A percentile compares a stretch with the other conserved stretches of the same genome.
These are phyloP conservation scores for Suhomyces chickasaworum DNA, from an alignment of 1,139 yeast species.

Conservation along the genomic window DNA sequence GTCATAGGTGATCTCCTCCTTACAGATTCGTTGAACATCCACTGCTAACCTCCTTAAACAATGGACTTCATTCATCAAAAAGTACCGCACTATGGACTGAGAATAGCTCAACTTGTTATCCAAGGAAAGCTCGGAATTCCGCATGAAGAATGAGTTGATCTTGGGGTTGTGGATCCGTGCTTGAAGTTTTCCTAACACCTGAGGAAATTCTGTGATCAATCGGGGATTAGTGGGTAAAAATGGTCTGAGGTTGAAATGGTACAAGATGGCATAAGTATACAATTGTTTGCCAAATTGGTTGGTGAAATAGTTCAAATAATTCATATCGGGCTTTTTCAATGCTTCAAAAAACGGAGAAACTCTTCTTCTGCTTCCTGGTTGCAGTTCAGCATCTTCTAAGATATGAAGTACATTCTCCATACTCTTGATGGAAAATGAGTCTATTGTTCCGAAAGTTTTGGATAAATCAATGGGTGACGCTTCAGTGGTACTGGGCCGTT, in stretches of 20 bases:
- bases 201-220: slow-evolving; percentile 13
- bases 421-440: slow-evolving; percentile 13
- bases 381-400: slow-evolving; percentile 18
- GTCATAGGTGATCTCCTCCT: slow-evolving; percentile 13
- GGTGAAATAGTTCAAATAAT: slow-evolving; percentile 18
- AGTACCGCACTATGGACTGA: slow-evolving; percentile 19
- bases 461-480: slow-evolving; percentile 14
- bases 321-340: slow-evolving; percentile 14
- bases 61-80: slow-evolving; percentile 17
- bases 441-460: slow-evolving; percentile 10
- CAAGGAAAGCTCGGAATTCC: slow-evolving; percentile 14
- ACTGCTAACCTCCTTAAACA: slow-evolving; percentile 17
- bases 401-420: slow-evolving; percentile 21
- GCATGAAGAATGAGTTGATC: slow-evolving; percentile 17
- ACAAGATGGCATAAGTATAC: slow-evolving; percentile 15
- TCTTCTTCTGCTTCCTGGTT: slow-evolving; percentile 8
- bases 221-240: slow-evolving; percentile 16
- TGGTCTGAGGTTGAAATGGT: slow-evolving; percentile 19
- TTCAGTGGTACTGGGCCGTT: not conserved
- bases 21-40: slow-evolving; percentile 15
- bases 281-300: slow-evolving; percentile 19
- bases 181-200: slow-evolving; percentile 13
- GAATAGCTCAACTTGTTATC: slow-evolving; percentile 16
- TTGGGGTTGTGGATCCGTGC: slow-evolving; percentile 12
- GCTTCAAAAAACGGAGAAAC: slow-evolving; percentile 18